Evolutionary conservation across 2,329 filamentous ascomycete species (phyloP).

Genomic region (Apiospora marii): DNA sequence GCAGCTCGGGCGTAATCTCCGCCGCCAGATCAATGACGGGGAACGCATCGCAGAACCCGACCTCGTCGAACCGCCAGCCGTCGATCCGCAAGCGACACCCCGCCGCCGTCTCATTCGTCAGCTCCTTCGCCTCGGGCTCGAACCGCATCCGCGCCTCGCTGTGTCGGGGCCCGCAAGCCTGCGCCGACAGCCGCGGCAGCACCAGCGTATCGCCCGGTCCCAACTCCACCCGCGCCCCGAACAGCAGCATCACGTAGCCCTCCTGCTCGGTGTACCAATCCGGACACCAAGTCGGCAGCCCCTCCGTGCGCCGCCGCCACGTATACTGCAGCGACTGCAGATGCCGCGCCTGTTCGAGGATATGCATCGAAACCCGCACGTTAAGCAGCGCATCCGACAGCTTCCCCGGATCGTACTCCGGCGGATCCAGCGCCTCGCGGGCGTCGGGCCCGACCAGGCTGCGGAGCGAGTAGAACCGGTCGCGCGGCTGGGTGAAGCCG

Average conservation of each 20-base stretch:
- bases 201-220: not conserved
- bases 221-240: not conserved
- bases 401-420: not conserved
- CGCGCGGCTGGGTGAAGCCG: not conserved
- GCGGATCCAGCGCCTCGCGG: not conserved
- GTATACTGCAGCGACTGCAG: not conserved
- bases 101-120: not conserved
- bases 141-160: not conserved
- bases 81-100: not conserved
- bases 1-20: not conserved
- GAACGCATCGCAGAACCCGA: not conserved
- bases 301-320: not conserved
- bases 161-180: not conserved
- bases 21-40: not conserved
- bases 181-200: not conserved
- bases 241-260: not conserved
- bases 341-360: not conserved
- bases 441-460: not conserved
- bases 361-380: not conserved
- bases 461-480: conserved; percentile 11
- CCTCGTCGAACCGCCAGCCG: not conserved
- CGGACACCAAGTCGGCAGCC: not conserved
- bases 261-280: not conserved
- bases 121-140: too few relatives aligned
- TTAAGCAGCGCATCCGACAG: conserved; percentile 6